Evolutionary conservation across 2,329 filamentous ascomycete species (phyloP).

Genomic region (Fusarium dlaminii): DNA sequence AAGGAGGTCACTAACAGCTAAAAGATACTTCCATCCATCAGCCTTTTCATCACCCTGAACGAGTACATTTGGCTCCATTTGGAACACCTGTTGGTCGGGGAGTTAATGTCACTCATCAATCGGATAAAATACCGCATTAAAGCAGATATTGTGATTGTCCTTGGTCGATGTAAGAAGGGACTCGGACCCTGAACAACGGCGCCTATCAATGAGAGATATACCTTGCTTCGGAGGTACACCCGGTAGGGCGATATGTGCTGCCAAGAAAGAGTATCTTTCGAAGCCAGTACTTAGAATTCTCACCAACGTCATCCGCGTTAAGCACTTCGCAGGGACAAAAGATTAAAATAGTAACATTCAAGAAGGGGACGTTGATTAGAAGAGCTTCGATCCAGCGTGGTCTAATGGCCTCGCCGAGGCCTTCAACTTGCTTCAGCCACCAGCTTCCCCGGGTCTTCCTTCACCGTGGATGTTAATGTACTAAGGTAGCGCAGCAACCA

Average conservation of each 20-base stretch:
- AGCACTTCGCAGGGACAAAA: background rate
- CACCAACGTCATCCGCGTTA: background rate
- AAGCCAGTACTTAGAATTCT: background rate
- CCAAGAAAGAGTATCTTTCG: background rate
- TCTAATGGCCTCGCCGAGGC: background rate
- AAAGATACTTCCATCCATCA: conserved; percentile 21
- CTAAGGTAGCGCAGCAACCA: background rate
- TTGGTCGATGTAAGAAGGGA: background rate
- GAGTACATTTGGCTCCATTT: background rate
- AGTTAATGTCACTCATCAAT: background rate
- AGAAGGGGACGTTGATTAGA: background rate
- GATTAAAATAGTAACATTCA: conserved; percentile 5
- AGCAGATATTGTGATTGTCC: background rate
- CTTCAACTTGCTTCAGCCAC: background rate
- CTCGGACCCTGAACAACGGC: background rate
- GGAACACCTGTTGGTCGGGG: conserved; percentile 1
- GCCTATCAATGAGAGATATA: background rate
- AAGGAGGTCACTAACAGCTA: background rate
- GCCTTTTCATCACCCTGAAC: background rate
- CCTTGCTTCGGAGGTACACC: background rate
- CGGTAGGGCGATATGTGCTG: background rate
- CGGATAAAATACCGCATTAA: conserved; percentile 6
- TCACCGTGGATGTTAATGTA: background rate
- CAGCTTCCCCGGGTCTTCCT: background rate
- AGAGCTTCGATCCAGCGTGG: background rate